These are phyloP conservation scores for Juglanconis sp. DNA, from an alignment of 2,329 filamentous ascomycete genomes.

Conservation along the genomic window DNA sequence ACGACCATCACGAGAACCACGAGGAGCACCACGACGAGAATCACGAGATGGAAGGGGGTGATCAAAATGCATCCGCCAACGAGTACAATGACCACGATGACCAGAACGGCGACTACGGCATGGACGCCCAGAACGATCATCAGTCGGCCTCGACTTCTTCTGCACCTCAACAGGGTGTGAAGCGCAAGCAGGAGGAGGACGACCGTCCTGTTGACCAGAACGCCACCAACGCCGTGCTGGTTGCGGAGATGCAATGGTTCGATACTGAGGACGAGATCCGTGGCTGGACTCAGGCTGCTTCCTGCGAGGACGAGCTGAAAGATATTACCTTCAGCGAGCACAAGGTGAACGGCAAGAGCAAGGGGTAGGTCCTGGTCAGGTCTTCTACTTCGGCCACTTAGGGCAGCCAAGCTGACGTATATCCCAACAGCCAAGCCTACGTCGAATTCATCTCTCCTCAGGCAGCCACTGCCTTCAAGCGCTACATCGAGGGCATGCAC, in stretches of 20 bases:
- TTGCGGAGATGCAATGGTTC: conserved; percentile 96
- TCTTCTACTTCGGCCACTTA: conserved; percentile 1
- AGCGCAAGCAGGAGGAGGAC: conserved; percentile 59
- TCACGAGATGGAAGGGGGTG: conserved; percentile 33
- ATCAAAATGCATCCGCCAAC: too few relatives aligned
- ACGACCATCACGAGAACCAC: conserved; percentile 37
- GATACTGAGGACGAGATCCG: conserved; percentile 92
- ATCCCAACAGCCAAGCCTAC: conserved; percentile 63
- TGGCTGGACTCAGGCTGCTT: conserved; percentile 77
- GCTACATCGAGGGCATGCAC: conserved; percentile 66
- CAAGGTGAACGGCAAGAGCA: conserved; percentile 98
- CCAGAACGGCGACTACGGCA: conserved; percentile 27
- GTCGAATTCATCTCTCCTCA: conserved; percentile 81
- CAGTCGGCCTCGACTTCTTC: conserved; percentile 22
- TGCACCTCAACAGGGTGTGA: conserved; percentile 50
- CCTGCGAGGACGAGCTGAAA: conserved; percentile 78
- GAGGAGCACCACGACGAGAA: conserved; percentile 30
- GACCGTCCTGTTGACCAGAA: conserved; percentile 56
- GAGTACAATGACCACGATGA: conserved; percentile 30
- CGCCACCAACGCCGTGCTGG: conserved; percentile 69
- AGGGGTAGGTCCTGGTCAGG: conserved; percentile 64
- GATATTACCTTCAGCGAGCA: conserved; percentile 97
- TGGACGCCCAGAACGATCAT: conserved; percentile 34
- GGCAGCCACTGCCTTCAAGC: conserved; percentile 81
- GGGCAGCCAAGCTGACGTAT: neutral